Percentiles rank a stretch among this genome's conserved stretches.
Evolutionary conservation across 306 rosid species (phyloP).

Genomic region (Vigna reflexopilosa): DNA sequence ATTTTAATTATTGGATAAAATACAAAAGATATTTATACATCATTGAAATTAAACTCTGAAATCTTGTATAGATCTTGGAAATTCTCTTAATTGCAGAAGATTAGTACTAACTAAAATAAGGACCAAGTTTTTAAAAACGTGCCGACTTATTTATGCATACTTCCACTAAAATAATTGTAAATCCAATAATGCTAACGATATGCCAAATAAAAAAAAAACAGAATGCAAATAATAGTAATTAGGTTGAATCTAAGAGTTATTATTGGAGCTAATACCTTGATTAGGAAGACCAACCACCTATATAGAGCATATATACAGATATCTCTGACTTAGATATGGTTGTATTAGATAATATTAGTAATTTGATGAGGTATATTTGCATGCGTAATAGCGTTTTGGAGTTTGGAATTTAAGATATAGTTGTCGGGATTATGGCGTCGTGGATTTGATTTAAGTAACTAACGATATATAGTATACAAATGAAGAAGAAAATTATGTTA

Average conservation of each 20-base stretch:
- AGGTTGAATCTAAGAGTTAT: not conserved
- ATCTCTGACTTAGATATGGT: conserved; percentile 14
- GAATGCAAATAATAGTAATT: not conserved
- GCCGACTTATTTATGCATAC: not conserved
- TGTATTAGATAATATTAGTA: not conserved
- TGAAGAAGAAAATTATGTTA: too few species aligned
- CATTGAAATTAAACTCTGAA: not conserved
- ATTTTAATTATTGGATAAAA: too few species aligned
- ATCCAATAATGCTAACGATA: not conserved
- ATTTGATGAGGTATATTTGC: conserved; percentile 20
- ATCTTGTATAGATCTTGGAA: not conserved
- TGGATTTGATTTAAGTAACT: too few species aligned
- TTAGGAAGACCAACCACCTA: not conserved
- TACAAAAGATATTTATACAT: too few species aligned
- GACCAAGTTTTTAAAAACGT: conserved; percentile 13
- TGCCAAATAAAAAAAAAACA: not conserved
- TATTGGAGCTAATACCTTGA: not conserved
- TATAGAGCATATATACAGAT: not conserved
- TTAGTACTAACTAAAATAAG: not conserved
- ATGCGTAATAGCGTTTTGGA: conserved; percentile 24
- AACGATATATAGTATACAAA: too few species aligned
- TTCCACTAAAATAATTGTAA: not conserved
- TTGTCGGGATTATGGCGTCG: conserved; percentile 61
- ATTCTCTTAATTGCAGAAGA: not conserved
- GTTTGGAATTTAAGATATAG: conserved; percentile 54